Percentiles rank a stretch among this genome's conserved stretches.
phyloP scores from a whole-genome alignment of 352 stramenopile genomes.

The Pythium brassicae region DNA sequence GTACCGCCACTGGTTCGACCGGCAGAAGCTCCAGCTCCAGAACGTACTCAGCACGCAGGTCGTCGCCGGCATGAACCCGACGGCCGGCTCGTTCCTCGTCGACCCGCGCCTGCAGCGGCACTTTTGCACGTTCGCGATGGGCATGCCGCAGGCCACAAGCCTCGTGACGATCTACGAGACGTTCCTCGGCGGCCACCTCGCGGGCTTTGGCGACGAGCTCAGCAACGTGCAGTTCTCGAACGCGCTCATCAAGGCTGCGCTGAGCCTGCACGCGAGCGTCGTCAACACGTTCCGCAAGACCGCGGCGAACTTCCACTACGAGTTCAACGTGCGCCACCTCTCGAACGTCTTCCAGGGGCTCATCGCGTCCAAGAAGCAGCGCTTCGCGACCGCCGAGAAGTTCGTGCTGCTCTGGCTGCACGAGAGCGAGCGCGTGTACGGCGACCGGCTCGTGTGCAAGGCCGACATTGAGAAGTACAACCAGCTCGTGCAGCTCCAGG shows the following conservation, averaged over 20 bases:
- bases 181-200: slow-evolving; percentile 92
- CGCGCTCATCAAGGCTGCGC: slow-evolving; percentile 91
- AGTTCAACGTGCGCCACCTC: slow-evolving; percentile 96
- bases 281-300: slow-evolving; percentile 93
- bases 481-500: slow-evolving; percentile 89
- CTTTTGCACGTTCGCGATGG: slow-evolving; percentile 96
- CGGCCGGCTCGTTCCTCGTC: slow-evolving; percentile 91
- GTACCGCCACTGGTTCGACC: slow-evolving; percentile 93
- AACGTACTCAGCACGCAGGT: slow-evolving; percentile 95
- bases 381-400: slow-evolving; percentile 91
- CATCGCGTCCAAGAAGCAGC: slow-evolving; percentile 90
- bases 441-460: slow-evolving; percentile 91
- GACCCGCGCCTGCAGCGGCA: slow-evolving; percentile 94
- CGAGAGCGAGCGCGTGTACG: slow-evolving; percentile 95
- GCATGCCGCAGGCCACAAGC: slow-evolving; percentile 90
- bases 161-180: slow-evolving; percentile 96
- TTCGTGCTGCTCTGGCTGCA: slow-evolving; percentile 95
- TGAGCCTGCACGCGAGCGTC: slow-evolving; percentile 90
- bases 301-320: slow-evolving; percentile 96
- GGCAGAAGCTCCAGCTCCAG: slow-evolving; percentile 90
- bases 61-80: slow-evolving; percentile 96
- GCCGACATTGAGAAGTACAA: slow-evolving; percentile 94
- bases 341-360: slow-evolving; percentile 96
- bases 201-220: slow-evolving; percentile 87
- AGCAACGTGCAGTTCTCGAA: slow-evolving; percentile 85